Evolutionary conservation across 2,329 filamentous ascomycete genomes (phyloP).

Genomic region (Penicillium psychrosexuale): DNA sequence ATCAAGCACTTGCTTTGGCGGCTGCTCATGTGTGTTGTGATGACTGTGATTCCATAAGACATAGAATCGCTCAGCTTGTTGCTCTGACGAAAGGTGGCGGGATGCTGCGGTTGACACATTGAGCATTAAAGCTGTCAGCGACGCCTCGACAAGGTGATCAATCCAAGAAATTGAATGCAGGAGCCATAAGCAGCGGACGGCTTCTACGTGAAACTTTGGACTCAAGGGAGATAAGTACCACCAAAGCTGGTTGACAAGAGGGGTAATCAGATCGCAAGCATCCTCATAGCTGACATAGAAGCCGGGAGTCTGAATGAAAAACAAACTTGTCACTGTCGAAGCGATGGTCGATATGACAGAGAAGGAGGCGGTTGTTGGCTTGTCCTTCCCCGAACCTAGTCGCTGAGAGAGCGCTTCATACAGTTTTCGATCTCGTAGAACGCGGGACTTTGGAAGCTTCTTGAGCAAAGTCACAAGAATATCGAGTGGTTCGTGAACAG

Average conservation of each 20-base stretch:
- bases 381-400: slow-evolving; percentile 21
- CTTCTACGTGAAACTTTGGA: slow-evolving; percentile 93
- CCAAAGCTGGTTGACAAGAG: slow-evolving; percentile 74
- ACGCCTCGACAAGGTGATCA: slow-evolving; percentile 75
- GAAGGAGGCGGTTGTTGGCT: slow-evolving; percentile 33
- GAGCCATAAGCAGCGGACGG: slow-evolving; percentile 80
- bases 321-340: slow-evolving; percentile 48
- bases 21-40: slow-evolving; percentile 37
- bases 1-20: slow-evolving; percentile 32
- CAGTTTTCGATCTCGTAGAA: slow-evolving; percentile 34
- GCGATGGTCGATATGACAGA: slow-evolving; percentile 41
- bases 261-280: slow-evolving; percentile 61
- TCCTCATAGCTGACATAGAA: slow-evolving; percentile 42
- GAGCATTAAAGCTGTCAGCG: slow-evolving; percentile 68
- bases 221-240: slow-evolving; percentile 72
- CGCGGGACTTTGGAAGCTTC: slow-evolving; percentile 38
- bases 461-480: slow-evolving; percentile 54
- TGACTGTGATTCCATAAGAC: slow-evolving; percentile 45
- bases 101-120: slow-evolving; percentile 34
- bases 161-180: slow-evolving; percentile 69
- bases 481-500: slow-evolving; percentile 57
- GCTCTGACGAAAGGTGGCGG: slow-evolving; percentile 30
- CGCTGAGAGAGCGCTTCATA: slow-evolving; percentile 34
- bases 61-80: slow-evolving; percentile 41
- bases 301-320: slow-evolving; percentile 35